Percentiles rank a stretch among this genome's conserved stretches.
Conservation (phyloP, 2,329 filamentous ascomycete species). For the Pezicula neosporulosa region DNA sequence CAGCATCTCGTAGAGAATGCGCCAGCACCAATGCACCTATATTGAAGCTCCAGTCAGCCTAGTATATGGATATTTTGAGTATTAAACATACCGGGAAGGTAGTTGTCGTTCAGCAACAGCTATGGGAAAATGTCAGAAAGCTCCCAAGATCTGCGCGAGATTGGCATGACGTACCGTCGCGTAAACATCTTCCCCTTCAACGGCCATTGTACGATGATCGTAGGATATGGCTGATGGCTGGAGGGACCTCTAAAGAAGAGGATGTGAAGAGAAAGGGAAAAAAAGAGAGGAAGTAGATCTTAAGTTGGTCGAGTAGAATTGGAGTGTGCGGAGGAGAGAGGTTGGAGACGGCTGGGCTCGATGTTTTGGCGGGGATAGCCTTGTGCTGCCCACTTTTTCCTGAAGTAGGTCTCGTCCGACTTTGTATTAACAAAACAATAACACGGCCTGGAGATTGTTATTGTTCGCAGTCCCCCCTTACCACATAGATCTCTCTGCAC, state of each 20-base stretch:
- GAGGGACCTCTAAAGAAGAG: not conserved
- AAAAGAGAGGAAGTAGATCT: not conserved
- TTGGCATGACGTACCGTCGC: slow-evolving; percentile 49
- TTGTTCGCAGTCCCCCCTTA: too few species aligned
- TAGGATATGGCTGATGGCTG: not conserved
- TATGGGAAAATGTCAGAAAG: slow-evolving; percentile 36
- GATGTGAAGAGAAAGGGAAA: too few species aligned
- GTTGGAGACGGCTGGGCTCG: too few species aligned
- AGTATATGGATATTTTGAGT: slow-evolving; percentile 7
- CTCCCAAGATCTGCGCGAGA: slow-evolving; percentile 10
- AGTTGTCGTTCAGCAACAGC: slow-evolving; percentile 89
- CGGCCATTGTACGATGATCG: slow-evolving; percentile 31
- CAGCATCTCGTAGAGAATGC: slow-evolving; percentile 89
- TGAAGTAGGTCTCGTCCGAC: too few species aligned
- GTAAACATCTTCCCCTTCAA: slow-evolving; percentile 54
- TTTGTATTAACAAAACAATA: too few species aligned
- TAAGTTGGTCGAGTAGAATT: too few species aligned
- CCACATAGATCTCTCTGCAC: too few species aligned
- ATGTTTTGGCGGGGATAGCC: too few species aligned
- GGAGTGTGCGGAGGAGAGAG: too few species aligned
- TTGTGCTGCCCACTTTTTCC: too few species aligned
- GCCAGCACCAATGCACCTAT: slow-evolving; percentile 88
- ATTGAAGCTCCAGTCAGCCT: slow-evolving; percentile 19
- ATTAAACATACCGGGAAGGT: slow-evolving; percentile 73
- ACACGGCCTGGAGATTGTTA: too few species aligned